Evolutionary conservation across 2,329 filamentous ascomycete species (phyloP).

Genomic region (Ascocoryne sarcoides): DNA sequence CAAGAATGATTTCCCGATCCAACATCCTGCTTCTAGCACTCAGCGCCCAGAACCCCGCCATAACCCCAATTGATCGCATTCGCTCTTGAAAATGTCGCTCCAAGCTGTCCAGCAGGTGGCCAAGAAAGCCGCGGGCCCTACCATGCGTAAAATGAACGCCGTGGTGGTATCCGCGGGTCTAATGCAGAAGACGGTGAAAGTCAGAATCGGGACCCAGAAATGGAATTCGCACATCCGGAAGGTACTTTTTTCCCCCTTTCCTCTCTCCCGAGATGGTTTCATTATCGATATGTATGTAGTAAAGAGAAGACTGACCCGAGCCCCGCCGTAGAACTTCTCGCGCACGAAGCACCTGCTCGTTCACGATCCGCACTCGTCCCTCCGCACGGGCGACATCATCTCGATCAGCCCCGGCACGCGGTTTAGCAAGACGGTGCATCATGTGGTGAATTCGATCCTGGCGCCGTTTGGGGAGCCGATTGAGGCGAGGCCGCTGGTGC

Average conservation of each 20-base stretch:
- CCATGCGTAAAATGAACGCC: conserved; percentile 9
- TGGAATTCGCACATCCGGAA: conserved; percentile 70
- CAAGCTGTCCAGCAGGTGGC: too few relatives aligned
- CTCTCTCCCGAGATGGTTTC: too few relatives aligned
- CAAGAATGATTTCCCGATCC: too few relatives aligned
- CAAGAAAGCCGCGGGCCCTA: background rate
- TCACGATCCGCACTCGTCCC: conserved; percentile 67
- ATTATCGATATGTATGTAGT: too few relatives aligned
- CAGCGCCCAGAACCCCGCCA: too few relatives aligned
- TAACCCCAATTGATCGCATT: too few relatives aligned
- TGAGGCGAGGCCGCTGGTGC: conserved; percentile 55
- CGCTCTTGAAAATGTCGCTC: too few relatives aligned
- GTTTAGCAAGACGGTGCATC: conserved; percentile 57
- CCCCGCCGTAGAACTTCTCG: conserved; percentile 59
- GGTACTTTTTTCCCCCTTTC: conserved; percentile 37
- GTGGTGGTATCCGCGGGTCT: conserved; percentile 70
- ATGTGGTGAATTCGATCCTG: conserved; percentile 68
- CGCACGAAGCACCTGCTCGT: conserved; percentile 58
- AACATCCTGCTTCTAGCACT: too few relatives aligned
- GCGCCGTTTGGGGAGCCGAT: conserved; percentile 60
- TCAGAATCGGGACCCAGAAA: conserved; percentile 59
- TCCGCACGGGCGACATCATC: conserved; percentile 67
- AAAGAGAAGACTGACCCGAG: too few relatives aligned
- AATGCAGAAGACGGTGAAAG: conserved; percentile 73
- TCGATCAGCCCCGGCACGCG: conserved; percentile 59